Evolutionary conservation across 768 basidiomycete species (phyloP).

Genomic region (Xerocomellus intermedius): DNA sequence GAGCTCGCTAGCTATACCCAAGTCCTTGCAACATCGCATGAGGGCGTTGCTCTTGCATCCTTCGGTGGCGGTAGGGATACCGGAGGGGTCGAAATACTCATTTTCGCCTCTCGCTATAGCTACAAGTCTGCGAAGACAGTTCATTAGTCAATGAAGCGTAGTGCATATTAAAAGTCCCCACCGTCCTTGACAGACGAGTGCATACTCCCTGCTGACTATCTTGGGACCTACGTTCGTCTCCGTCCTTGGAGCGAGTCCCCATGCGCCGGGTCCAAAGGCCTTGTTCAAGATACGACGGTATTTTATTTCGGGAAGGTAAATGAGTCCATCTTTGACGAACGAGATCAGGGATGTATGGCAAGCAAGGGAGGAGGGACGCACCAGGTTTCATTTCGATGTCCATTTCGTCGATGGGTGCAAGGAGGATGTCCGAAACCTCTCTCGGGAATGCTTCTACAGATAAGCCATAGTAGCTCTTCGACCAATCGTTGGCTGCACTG

Average conservation of each 20-base stretch:
- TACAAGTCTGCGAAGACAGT: conserved; percentile 58
- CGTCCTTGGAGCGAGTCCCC: conserved; percentile 93
- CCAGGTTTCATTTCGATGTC: conserved; percentile 97
- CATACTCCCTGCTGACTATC: conserved; percentile 92
- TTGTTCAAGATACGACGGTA: conserved; percentile 89
- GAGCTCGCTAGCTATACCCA: conserved; percentile 94
- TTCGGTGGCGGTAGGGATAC: conserved; percentile 91
- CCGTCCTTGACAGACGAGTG: conserved; percentile 90
- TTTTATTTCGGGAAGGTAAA: conserved; percentile 97
- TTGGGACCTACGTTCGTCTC: conserved; percentile 88
- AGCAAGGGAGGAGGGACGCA: conserved; percentile 31
- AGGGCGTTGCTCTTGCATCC: conserved; percentile 95
- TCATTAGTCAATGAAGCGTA: neutral
- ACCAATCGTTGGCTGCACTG: conserved; percentile 68
- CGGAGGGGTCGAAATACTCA: conserved; percentile 90
- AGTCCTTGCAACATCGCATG: conserved; percentile 96
- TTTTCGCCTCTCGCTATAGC: conserved; percentile 93
- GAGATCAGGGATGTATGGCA: neutral
- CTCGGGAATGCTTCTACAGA: conserved; percentile 73
- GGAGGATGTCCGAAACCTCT: conserved; percentile 68
- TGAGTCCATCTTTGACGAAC: conserved; percentile 67
- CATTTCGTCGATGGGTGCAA: conserved; percentile 68
- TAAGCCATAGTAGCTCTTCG: conserved; percentile 80
- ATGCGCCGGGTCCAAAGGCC: conserved; percentile 94
- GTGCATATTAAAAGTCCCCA: conserved; percentile 32